These are phyloP conservation scores for Talaromyces marneffei DNA, from an alignment of 2,329 filamentous ascomycete genomes.

Conservation along the genomic window DNA sequence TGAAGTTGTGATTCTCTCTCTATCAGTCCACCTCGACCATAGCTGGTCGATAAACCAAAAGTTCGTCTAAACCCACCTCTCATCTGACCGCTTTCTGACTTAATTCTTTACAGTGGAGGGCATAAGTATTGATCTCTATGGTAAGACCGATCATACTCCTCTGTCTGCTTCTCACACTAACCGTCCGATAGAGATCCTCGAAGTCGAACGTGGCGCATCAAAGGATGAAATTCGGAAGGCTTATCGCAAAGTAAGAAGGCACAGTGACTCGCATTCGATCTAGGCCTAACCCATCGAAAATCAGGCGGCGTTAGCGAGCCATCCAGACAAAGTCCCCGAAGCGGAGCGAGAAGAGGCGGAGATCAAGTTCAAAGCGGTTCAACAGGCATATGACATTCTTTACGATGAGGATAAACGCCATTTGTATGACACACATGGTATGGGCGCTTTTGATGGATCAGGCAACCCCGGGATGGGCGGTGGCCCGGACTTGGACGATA, in stretches of 20 bases:
- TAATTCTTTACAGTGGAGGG: conserved; percentile 6
- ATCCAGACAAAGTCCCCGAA: conserved; percentile 93
- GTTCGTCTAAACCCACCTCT: background rate
- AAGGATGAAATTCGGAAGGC: conserved; percentile 88
- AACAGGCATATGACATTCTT: conserved; percentile 95
- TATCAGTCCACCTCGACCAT: background rate
- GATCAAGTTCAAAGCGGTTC: conserved; percentile 84
- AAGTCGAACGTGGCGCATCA: conserved; percentile 63
- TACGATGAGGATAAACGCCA: conserved; percentile 90
- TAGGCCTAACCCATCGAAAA: conserved; percentile 16
- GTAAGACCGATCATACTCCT: conserved; percentile 34
- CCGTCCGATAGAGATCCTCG: conserved; percentile 64
- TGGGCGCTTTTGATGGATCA: conserved; percentile 85
- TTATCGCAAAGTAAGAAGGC: conserved; percentile 71
- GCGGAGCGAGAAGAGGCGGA: conserved; percentile 79
- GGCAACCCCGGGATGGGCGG: conserved; percentile 61
- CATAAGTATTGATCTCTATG: conserved; percentile 54
- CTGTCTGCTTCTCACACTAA: background rate
- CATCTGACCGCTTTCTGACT: background rate
- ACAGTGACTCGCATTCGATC: background rate
- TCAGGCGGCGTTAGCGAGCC: conserved; percentile 77
- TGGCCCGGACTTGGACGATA: conserved; percentile 72
- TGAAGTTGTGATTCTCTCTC: background rate
- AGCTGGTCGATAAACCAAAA: conserved; percentile 3
- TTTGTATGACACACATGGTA: conserved; percentile 89